Base-by-base conservation (phyloP, 2,329 filamentous ascomycete species). In the Dryadomyces quercivorus region DNA sequence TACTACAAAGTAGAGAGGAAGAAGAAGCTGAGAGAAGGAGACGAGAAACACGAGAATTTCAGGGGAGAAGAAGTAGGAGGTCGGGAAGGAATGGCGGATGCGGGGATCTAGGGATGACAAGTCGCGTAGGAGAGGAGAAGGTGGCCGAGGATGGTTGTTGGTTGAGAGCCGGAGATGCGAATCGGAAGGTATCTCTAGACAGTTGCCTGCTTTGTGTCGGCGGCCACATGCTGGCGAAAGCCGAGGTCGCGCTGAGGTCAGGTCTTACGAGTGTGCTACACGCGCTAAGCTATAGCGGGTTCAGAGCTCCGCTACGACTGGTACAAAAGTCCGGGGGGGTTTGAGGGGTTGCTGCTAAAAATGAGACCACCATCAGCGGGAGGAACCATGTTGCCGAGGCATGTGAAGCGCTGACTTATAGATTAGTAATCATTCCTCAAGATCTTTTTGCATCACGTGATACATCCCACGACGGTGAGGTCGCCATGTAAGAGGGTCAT, bases 171-270 rank as follows among this genome's bases (percentile, higher is more conserved):
- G 8, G 34, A 50, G 18, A 22, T 18, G 36, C n/a, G 34, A 21
- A n/a, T 13, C 16, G n/a, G 21, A 12, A 18, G 8, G 21, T 16
- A 12, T n/a, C n/a, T n/a, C n/a, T 9, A 22, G 6, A 4, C 7
- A 15, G 31, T 2, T 34, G 8, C 8, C 31, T 34, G 7, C 20
- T 40, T 16, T 15, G 15, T 46, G 13, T 40, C 22, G 21, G 42
- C 51, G 50, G 55, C 53, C 59, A 61, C 59, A 60, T 61, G 59
- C 56, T 59, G 56, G 58, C 56, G 50, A 56, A 43, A 57, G 59
- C 59, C 59, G 59, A 61, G 59, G 59, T 61, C 57, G 52, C 54
- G 47, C 51, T 46, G 6, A 20, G n/a, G 45, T 18, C 20, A 51
- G 13, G 22, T 20, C n/a, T 26, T 22, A 26, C 22, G 13, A 47